Evolutionary conservation across 805 yeast species (phyloP).

Genomic region (Cyberlindnera euphorbiae): DNA sequence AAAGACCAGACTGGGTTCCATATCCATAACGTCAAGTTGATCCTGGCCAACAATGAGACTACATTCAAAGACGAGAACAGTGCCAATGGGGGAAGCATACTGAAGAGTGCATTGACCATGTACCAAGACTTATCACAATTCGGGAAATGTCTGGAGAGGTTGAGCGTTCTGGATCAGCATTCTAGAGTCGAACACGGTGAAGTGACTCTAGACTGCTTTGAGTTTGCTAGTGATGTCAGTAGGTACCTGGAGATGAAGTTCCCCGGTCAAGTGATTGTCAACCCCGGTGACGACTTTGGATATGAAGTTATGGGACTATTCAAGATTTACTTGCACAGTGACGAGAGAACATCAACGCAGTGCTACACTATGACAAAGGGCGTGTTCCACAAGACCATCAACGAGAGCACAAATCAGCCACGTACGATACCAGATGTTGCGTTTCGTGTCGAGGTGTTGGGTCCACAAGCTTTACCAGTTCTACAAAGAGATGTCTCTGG

Average conservation of each 20-base stretch:
- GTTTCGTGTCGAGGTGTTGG: conserved; percentile 8
- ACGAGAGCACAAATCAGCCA: not conserved
- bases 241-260: conserved; percentile 3
- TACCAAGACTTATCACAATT: conserved; percentile 17
- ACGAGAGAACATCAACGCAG: conserved; percentile 14
- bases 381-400: not conserved
- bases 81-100: conserved; percentile 13
- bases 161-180: conserved; percentile 22
- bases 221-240: conserved; percentile 12
- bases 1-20: conserved; percentile 14
- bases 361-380: conserved; percentile 4
- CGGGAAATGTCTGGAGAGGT: conserved; percentile 16
- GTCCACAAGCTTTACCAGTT: conserved; percentile 2
- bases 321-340: conserved; percentile 12
- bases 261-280: conserved; percentile 14
- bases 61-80: conserved; percentile 17
- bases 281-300: conserved; percentile 17
- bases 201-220: conserved; percentile 18
- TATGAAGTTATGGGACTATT: conserved; percentile 10
- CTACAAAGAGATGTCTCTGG: not conserved
- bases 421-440: conserved; percentile 13
- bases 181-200: conserved; percentile 11
- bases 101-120: conserved; percentile 14
- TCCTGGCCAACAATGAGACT: conserved; percentile 25
- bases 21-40: conserved; percentile 19